A percentile compares a stretch with the other conserved stretches of the same genome.
These are phyloP conservation scores for Colletotrichum sidae DNA, from an alignment of 2,329 filamentous ascomycete genomes.

Conservation along the genomic window DNA sequence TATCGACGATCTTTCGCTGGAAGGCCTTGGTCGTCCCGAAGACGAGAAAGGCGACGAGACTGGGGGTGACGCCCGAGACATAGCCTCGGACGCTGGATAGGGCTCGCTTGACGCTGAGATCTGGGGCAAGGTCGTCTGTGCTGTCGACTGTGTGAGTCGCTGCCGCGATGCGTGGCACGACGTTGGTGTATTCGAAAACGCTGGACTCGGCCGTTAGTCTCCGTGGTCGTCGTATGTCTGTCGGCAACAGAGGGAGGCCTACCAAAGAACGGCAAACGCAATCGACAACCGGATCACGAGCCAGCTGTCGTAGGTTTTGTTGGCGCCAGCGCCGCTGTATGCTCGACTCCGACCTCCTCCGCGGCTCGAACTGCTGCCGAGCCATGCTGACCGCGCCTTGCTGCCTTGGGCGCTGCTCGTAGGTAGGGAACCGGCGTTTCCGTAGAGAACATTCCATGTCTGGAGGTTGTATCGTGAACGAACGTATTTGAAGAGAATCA, in stretches of 20 bases:
- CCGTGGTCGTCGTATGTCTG: neutral
- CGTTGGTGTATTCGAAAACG: conserved; percentile 33
- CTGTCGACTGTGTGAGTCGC: conserved; percentile 45
- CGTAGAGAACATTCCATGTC: conserved; percentile 47
- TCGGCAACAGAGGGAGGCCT: conserved; percentile 5
- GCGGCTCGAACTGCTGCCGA: conserved; percentile 15
- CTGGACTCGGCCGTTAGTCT: neutral
- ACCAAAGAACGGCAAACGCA: conserved; percentile 55
- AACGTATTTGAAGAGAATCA: conserved; percentile 55
- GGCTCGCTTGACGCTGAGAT: conserved; percentile 45
- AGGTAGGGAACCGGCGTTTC: conserved; percentile 33
- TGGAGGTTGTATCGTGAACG: conserved; percentile 47
- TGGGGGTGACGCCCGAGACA: conserved; percentile 42
- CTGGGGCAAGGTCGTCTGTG: conserved; percentile 42
- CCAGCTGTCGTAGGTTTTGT: conserved; percentile 58
- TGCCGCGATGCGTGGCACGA: conserved; percentile 47
- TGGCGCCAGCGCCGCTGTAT: conserved; percentile 28
- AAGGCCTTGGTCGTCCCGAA: conserved; percentile 43
- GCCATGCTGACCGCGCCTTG: conserved; percentile 27
- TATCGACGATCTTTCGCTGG: conserved; percentile 17
- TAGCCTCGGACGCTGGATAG: conserved; percentile 39
- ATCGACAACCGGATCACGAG: conserved; percentile 57
- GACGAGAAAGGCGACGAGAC: conserved; percentile 41
- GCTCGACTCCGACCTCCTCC: conserved; percentile 31
- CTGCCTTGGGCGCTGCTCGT: conserved; percentile 8